These are phyloP conservation scores for Ogataea dorogensis DNA, from an alignment of 805 yeast genomes.

Conservation along the genomic window DNA sequence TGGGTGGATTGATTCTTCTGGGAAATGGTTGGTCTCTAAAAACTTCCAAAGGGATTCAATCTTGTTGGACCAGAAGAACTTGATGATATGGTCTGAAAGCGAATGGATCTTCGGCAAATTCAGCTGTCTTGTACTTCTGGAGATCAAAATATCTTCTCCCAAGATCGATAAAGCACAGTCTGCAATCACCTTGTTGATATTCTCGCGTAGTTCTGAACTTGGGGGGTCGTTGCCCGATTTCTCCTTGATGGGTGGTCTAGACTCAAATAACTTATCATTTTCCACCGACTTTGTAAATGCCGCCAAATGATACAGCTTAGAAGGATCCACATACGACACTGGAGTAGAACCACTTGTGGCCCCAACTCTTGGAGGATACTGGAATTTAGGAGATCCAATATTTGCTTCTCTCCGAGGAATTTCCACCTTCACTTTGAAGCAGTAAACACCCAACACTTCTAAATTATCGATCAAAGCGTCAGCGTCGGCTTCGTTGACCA, in stretches of 20 bases:
- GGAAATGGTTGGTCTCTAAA: slow-evolving; percentile 16
- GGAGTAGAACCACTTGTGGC: slow-evolving; percentile 10
- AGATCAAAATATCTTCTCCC: slow-evolving; percentile 10
- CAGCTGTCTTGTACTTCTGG: slow-evolving; percentile 11
- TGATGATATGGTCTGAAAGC: slow-evolving; percentile 30
- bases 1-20: slow-evolving; percentile 12
- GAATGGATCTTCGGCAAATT: slow-evolving; percentile 26
- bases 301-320: slow-evolving; percentile 29
- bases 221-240: slow-evolving; percentile 1
- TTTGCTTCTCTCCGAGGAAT: slow-evolving; percentile 19
- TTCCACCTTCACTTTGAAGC: slow-evolving; percentile 33
- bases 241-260: slow-evolving; percentile 5
- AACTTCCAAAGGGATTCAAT: slow-evolving; percentile 25
- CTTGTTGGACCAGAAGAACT: slow-evolving; percentile 30
- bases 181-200: slow-evolving; percentile 24
- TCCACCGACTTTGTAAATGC: slow-evolving; percentile 27
- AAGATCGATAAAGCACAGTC: slow-evolving; percentile 20
- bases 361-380: background rate
- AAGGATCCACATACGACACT: slow-evolving; percentile 30
- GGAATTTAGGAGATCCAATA: slow-evolving; percentile 7
- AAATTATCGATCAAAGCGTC: slow-evolving; percentile 25
- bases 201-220: slow-evolving; percentile 9
- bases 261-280: slow-evolving; percentile 18
- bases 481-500: slow-evolving; percentile 27
- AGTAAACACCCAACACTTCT: slow-evolving; percentile 23